Conservation (phyloP, 805 yeast species). For the Zygosaccharomyces kombuchaensis region DNA sequence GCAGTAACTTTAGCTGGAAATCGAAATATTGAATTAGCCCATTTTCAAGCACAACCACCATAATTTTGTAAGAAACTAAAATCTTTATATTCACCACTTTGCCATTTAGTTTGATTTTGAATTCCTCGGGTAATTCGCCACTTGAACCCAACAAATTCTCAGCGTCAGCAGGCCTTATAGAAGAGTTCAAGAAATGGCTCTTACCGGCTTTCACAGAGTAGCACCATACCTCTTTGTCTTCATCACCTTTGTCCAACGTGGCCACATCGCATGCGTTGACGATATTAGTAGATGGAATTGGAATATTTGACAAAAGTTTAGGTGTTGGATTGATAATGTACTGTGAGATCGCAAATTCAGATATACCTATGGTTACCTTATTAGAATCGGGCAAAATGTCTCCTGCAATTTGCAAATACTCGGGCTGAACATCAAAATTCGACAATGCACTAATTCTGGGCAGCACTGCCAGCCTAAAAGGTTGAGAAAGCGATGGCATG, state of each 20-base stretch:
- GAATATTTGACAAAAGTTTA: slow-evolving; percentile 28
- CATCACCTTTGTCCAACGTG: slow-evolving; percentile 7
- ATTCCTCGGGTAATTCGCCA: slow-evolving; percentile 14
- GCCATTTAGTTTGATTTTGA: slow-evolving; percentile 16
- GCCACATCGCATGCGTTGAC: slow-evolving; percentile 33
- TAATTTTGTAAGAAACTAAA: slow-evolving; percentile 15
- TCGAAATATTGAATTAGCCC: slow-evolving; percentile 32
- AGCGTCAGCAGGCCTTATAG: slow-evolving; percentile 13
- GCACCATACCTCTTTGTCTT: slow-evolving; percentile 25
- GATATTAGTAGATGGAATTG: slow-evolving; percentile 34
- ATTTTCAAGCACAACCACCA: slow-evolving; percentile 25
- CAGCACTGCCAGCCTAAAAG: slow-evolving; percentile 32
- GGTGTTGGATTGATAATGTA: slow-evolving; percentile 37
- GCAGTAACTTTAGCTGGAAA: slow-evolving; percentile 21
- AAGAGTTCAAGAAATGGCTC: slow-evolving; percentile 18
- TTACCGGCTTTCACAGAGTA: slow-evolving; percentile 24
- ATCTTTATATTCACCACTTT: slow-evolving; percentile 21
- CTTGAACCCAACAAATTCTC: slow-evolving; percentile 15
- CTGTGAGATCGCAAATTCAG: slow-evolving; percentile 35
- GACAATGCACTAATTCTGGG: slow-evolving; percentile 32
- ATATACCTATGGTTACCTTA: slow-evolving; percentile 33
- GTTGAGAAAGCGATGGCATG: slow-evolving; percentile 35
- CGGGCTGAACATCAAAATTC: slow-evolving; percentile 24
- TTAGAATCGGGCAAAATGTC: slow-evolving; percentile 26
- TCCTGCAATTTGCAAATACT: slow-evolving; percentile 24